Evolutionary conservation across 164 flowering plant species (phyloP).

Genomic region (Saururus chinensis): DNA sequence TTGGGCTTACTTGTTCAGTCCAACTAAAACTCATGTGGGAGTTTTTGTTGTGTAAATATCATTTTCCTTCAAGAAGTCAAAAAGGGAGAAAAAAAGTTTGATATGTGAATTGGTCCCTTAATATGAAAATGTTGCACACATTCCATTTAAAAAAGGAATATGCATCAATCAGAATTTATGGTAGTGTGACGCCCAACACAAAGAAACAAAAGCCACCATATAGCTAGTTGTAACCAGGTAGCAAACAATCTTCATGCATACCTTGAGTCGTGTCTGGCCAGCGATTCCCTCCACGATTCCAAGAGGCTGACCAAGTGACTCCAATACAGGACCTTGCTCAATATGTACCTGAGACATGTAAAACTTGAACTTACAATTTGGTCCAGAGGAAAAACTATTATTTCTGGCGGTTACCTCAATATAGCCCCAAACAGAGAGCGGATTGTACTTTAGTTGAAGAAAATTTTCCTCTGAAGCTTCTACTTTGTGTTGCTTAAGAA

Average conservation of each 20-base stretch:
- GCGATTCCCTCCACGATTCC: conserved; percentile 91
- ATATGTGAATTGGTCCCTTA: too few relatives aligned
- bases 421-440: conserved; percentile 74
- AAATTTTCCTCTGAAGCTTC: conserved; percentile 51
- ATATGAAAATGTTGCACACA: too few relatives aligned
- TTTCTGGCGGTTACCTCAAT: conserved; percentile 51
- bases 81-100: too few relatives aligned
- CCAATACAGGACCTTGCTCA: conserved; percentile 97
- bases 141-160: too few relatives aligned
- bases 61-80: too few relatives aligned
- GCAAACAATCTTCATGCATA: conserved; percentile 16
- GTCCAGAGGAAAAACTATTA: neutral
- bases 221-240: too few relatives aligned
- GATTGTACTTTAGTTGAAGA: conserved; percentile 65
- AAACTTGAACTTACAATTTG: neutral
- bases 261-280: conserved; percentile 92
- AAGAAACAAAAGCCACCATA: neutral
- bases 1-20: too few relatives aligned
- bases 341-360: conserved; percentile 67
- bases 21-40: too few relatives aligned
- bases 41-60: too few relatives aligned
- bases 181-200: too few relatives aligned
- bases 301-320: conserved; percentile 79
- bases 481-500: conserved; percentile 45
- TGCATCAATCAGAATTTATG: too few relatives aligned